phyloP scores from a whole-genome alignment of 306 rosid genomes.

The Fragaria nilgerrensis region DNA sequence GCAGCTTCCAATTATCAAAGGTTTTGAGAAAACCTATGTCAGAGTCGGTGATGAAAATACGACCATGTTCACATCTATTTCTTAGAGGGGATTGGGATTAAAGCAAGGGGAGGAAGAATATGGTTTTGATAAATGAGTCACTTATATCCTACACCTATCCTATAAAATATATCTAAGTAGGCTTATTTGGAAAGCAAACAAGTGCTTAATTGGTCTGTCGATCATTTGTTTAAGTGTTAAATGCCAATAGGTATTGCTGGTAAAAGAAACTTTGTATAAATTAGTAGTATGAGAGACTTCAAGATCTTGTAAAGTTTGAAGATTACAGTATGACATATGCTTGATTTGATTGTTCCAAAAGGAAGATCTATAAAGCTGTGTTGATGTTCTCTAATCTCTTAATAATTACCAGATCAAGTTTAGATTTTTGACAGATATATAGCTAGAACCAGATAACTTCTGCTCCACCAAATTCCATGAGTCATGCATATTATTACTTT shows the following conservation, averaged over 20 bases:
- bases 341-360: slow-evolving; percentile 31
- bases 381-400: background rate
- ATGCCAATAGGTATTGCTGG: slow-evolving; percentile 46
- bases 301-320: slow-evolving; percentile 34
- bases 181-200: slow-evolving; percentile 26
- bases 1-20: no score
- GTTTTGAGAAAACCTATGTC: no score
- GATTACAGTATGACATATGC: slow-evolving; percentile 18
- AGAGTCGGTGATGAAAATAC: no score
- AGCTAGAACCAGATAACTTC: background rate
- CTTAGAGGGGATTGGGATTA: no score
- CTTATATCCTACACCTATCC: slow-evolving; percentile 43
- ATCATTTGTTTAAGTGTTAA: slow-evolving; percentile 15
- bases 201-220: slow-evolving; percentile 30
- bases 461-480: background rate
- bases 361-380: background rate
- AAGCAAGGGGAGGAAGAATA: background rate
- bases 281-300: slow-evolving; percentile 24
- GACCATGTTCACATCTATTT: no score
- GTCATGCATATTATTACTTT: background rate
- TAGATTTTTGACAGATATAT: background rate
- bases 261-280: slow-evolving; percentile 27
- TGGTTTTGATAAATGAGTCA: slow-evolving; percentile 31
- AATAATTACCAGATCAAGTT: background rate
- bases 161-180: slow-evolving; percentile 23